Conservation (phyloP, 2,329 filamentous ascomycete genomes). For the Phyllosticta citriasiana region DNA sequence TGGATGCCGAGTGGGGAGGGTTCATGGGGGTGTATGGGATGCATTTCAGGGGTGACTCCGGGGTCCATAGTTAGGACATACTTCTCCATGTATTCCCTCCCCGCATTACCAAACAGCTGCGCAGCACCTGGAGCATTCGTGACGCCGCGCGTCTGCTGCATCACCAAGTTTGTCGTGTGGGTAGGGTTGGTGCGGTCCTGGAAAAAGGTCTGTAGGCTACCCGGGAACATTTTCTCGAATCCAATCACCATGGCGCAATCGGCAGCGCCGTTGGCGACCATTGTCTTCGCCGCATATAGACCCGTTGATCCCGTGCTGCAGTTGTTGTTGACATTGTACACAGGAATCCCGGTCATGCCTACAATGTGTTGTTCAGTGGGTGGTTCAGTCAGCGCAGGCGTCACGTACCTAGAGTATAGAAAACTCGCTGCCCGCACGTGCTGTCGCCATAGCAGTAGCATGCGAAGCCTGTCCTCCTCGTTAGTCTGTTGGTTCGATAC, state of each 20-base stretch:
- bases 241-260: conserved; percentile 87
- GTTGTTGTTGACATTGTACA: conserved; percentile 99
- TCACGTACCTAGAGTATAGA: conserved; percentile 46
- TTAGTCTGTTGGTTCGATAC: neutral
- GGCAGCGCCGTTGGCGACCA: conserved; percentile 69
- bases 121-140: conserved; percentile 77
- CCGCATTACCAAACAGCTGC: conserved; percentile 93
- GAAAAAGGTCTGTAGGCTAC: conserved; percentile 74
- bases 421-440: conserved; percentile 90
- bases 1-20: neutral
- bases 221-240: conserved; percentile 97
- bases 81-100: conserved; percentile 91
- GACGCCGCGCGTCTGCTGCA: conserved; percentile 70
- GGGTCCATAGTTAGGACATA: conserved; percentile 29
- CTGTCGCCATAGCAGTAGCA: conserved; percentile 98
- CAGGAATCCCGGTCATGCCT: conserved; percentile 90
- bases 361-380: conserved; percentile 26
- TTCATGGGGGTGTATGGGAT: neutral
- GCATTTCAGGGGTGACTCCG: neutral
- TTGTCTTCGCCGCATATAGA: conserved; percentile 68
- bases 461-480: conserved; percentile 47
- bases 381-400: too few relatives aligned
- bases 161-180: conserved; percentile 63
- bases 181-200: conserved; percentile 76
- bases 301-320: conserved; percentile 94